These are phyloP conservation scores for Amauroascus verrucosus DNA, from an alignment of 2,329 filamentous ascomycete genomes.

Conservation along the genomic window DNA sequence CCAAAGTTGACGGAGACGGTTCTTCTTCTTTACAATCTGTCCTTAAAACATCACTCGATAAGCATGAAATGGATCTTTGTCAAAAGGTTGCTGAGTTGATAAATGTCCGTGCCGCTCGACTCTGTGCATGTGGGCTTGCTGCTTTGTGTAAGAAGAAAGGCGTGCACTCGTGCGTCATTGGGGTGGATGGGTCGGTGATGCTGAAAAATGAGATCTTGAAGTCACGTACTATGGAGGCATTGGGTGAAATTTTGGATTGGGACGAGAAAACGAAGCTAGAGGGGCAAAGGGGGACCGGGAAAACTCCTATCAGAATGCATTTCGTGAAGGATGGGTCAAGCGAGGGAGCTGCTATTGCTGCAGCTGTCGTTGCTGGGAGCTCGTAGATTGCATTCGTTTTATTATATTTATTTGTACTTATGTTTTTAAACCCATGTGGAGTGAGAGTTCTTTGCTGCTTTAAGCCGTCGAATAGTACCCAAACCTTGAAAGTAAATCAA, in stretches of 20 bases:
- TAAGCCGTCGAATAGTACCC: too few species aligned
- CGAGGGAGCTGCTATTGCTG: slow-evolving; percentile 90
- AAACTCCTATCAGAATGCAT: slow-evolving; percentile 77
- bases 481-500: too few species aligned
- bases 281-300: slow-evolving; percentile 45
- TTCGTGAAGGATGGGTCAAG: slow-evolving; percentile 92
- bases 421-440: too few species aligned
- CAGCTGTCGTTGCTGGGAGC: slow-evolving; percentile 45
- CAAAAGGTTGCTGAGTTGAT: slow-evolving; percentile 86
- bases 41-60: slow-evolving; percentile 49
- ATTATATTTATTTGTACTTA: neutral
- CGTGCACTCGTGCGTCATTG: slow-evolving; percentile 79
- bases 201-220: slow-evolving; percentile 99
- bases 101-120: slow-evolving; percentile 81
- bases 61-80: slow-evolving; percentile 76
- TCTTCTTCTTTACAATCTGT: slow-evolving; percentile 65
- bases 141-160: slow-evolving; percentile 96
- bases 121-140: slow-evolving; percentile 88
- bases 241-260: slow-evolving; percentile 95
- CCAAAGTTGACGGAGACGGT: slow-evolving; percentile 87
- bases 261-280: slow-evolving; percentile 38
- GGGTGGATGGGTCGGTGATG: slow-evolving; percentile 93
- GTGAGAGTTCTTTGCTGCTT: too few species aligned
- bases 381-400: neutral
- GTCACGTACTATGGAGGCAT: slow-evolving; percentile 72